phyloP scores from a whole-genome alignment of 768 basidiomycete genomes.

The Mycena galericulata region DNA sequence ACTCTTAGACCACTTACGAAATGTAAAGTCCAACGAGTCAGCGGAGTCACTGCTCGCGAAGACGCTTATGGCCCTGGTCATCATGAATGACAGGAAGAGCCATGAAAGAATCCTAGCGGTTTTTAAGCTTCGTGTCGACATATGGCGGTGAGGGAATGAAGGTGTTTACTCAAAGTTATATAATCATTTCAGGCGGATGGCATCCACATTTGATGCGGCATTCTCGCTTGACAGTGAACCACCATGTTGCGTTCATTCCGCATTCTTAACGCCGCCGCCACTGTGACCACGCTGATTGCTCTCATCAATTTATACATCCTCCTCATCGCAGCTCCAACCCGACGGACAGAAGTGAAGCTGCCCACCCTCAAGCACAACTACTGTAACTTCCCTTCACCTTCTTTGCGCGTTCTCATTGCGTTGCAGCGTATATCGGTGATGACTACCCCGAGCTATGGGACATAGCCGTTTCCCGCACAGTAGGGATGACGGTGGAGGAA shows the following conservation, averaged over 20 bases:
- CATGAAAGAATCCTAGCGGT: not conserved
- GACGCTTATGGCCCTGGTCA: too few relatives aligned
- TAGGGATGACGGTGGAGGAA: constrained; percentile 44
- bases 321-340: not conserved
- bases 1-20: too few relatives aligned
- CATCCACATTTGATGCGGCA: too few relatives aligned
- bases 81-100: not conserved
- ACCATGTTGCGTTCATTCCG: not conserved
- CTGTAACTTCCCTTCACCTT: not conserved
- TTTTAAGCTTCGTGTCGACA: too few relatives aligned
- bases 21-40: too few relatives aligned
- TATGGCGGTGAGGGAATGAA: too few relatives aligned
- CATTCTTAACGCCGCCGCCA: not conserved
- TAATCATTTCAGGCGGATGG: too few relatives aligned
- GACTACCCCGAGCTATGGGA: constrained; percentile 45
- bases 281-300: not conserved
- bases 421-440: constrained; percentile 43
- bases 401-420: not conserved
- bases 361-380: too few relatives aligned
- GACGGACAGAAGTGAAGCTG: too few relatives aligned
- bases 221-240: not conserved
- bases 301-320: not conserved
- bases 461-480: constrained; percentile 27
- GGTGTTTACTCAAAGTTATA: too few relatives aligned
- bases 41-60: too few relatives aligned